A percentile compares a stretch with the other conserved stretches of the same genome.
Conservation (phyloP, 2,329 filamentous ascomycete species). For the Hymenoscyphus linearis region DNA sequence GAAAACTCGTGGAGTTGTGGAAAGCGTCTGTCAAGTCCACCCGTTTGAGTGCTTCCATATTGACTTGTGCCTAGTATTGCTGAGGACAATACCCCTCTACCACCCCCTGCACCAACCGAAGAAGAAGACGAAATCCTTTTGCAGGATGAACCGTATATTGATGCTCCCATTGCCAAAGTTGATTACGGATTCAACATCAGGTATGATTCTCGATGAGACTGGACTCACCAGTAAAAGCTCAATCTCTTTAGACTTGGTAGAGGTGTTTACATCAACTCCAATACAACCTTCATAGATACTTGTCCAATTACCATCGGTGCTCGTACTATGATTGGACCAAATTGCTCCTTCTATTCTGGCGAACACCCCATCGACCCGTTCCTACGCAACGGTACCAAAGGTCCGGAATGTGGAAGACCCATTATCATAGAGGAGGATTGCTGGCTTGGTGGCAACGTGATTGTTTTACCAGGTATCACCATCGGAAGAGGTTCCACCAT, state of each 20-base stretch:
- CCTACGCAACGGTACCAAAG: constrained; percentile 66
- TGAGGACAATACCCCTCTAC: constrained; percentile 57
- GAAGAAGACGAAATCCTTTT: constrained; percentile 63
- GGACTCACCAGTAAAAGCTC: not conserved
- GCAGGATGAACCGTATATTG: constrained; percentile 61
- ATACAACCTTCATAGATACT: constrained; percentile 73
- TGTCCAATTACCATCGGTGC: constrained; percentile 69
- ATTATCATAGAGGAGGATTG: constrained; percentile 77
- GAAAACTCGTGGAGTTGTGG: constrained; percentile 62
- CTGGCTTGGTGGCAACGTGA: constrained; percentile 70
- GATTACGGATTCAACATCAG: constrained; percentile 76
- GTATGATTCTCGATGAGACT: constrained; percentile 30
- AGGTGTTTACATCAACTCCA: constrained; percentile 70
- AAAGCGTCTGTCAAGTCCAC: constrained; percentile 51
- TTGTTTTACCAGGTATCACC: constrained; percentile 69
- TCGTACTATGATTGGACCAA: constrained; percentile 73
- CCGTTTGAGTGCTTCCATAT: constrained; percentile 5
- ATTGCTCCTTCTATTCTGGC: constrained; percentile 69
- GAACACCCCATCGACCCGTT: constrained; percentile 73
- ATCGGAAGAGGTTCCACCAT: constrained; percentile 70
- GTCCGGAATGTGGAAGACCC: constrained; percentile 68
- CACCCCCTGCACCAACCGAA: constrained; percentile 48
- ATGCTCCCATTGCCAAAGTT: constrained; percentile 57
- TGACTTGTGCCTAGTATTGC: constrained; percentile 36
- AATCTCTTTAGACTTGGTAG: constrained; percentile 48